Base-by-base conservation (phyloP, 176 grass and related monocot species). In the Eragrostis nindensis region DNA sequence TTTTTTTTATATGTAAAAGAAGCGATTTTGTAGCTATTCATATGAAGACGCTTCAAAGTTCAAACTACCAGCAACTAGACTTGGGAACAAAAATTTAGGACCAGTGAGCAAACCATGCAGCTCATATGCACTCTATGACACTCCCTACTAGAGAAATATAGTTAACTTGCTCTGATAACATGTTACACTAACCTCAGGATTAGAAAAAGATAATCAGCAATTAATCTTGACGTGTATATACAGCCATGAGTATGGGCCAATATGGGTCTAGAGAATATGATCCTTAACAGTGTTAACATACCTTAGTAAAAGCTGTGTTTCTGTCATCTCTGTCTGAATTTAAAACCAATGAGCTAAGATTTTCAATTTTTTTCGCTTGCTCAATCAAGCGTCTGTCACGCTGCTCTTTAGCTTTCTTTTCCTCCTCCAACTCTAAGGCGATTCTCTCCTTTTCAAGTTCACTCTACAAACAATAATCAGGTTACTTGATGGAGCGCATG, bases 361-460 rank as follows among this genome's bases (percentile, higher is more conserved):
- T 97, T 72, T 91, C 92, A 45, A 97, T 97, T 87, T 97, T 97
- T 68, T 89, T 90, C 57, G 89, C 94, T 86, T 97, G 95, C 67
- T 92, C 89, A 76, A 88, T 66, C 75, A 97, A 90, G 69, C 91
- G 84, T 57, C 77, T 91, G 40, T 97, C 94, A n/a, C 89, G 85
- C 36, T 94, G 87, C 73, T 91, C 95, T 88, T 94, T 97, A 66
- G 89, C 90, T 89, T 88, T 94, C 81, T 92, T 97, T 84, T 94
- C 95, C 82, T 94, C 95, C 68, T 97, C 92, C 87, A 97, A 74
- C 81, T 94, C 95, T 71, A 97, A 88, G 57, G 85, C 68, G 69
- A 98, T 98, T 80, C 92, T 94, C 79, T 98, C 95, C 64, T 98
- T 98, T 80, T 98, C 95, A 18, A 94, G 68, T 91, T 98, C 95